Conservation (phyloP, 495 filamentous ascomycete species). For the Cercophora samala region DNA sequence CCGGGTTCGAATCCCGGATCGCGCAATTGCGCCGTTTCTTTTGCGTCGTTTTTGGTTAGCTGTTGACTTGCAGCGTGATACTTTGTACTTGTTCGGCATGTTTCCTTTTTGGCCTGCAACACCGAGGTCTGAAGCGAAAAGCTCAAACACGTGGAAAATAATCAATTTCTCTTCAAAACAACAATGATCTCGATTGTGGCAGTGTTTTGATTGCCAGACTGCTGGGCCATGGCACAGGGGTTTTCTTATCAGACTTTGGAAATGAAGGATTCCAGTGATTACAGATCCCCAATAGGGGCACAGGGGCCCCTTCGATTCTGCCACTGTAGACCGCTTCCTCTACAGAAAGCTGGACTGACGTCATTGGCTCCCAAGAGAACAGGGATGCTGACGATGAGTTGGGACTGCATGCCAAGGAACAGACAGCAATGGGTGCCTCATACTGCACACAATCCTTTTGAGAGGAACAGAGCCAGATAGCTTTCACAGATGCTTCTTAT, state of each 20-base stretch:
- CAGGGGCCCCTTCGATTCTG: not conserved
- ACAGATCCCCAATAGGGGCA: not conserved
- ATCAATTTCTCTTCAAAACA: not conserved
- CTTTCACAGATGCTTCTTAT: too few species aligned
- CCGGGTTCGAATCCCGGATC: constrained; percentile 8
- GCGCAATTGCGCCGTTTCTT: constrained; percentile 7
- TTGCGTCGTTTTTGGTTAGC: not conserved
- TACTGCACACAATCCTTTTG: too few species aligned
- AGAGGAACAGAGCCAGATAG: too few species aligned
- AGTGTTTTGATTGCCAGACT: not conserved
- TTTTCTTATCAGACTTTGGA: not conserved
- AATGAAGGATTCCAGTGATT: not conserved
- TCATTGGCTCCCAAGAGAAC: not conserved
- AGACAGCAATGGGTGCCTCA: too few species aligned
- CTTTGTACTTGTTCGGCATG: too few species aligned
- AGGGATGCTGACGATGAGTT: not conserved
- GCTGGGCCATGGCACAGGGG: not conserved
- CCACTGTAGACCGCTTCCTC: not conserved
- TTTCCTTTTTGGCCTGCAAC: not conserved
- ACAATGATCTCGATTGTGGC: not conserved
- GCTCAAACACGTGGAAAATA: not conserved
- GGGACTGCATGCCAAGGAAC: not conserved
- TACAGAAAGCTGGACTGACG: not conserved
- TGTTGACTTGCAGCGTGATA: not conserved
- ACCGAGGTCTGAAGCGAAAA: not conserved